phyloP scores from a whole-genome alignment of 768 basidiomycete species.

The Guyanaporus albipodus region DNA sequence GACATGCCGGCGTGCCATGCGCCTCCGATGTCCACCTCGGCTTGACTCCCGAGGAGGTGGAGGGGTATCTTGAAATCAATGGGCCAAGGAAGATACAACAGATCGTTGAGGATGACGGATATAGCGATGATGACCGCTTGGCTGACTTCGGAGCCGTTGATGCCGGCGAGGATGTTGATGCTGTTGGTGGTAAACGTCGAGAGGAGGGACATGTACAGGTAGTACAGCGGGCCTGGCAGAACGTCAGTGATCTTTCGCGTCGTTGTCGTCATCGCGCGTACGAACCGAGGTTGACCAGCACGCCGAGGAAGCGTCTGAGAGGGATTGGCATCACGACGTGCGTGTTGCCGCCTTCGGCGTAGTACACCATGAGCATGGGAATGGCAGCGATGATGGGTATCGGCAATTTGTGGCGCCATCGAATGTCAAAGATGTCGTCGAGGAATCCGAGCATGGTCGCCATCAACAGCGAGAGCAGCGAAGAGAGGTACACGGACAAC shows the following conservation, averaged over 20 bases:
- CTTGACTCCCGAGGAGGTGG: constrained; percentile 60
- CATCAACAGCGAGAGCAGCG: constrained; percentile 84
- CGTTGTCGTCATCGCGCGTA: constrained; percentile 24
- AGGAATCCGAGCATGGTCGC: constrained; percentile 94
- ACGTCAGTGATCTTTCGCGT: constrained; percentile 8
- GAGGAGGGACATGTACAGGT: constrained; percentile 92
- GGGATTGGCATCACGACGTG: constrained; percentile 91
- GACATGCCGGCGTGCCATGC: constrained; percentile 83
- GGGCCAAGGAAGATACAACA: constrained; percentile 91
- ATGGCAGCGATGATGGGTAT: constrained; percentile 96
- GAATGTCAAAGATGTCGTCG: constrained; percentile 97
- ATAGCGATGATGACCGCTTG: constrained; percentile 91
- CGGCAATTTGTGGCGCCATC: constrained; percentile 97
- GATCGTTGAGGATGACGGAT: constrained; percentile 88
- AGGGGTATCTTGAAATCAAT: constrained; percentile 68
- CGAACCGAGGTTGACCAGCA: constrained; percentile 84
- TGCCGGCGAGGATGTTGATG: constrained; percentile 97
- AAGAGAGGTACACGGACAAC: constrained; percentile 91
- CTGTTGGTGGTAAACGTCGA: constrained; percentile 97
- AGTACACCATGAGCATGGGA: constrained; percentile 94
- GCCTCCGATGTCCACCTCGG: constrained; percentile 72
- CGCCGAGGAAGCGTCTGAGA: constrained; percentile 65
- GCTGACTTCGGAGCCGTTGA: constrained; percentile 93
- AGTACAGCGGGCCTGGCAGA: constrained; percentile 81
- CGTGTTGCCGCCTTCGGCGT: constrained; percentile 90